Evolutionary conservation across 352 stramenopile species (phyloP), one percentile per base, ranked within the genome.

Genomic region (Phytophthora pisi): DNA sequence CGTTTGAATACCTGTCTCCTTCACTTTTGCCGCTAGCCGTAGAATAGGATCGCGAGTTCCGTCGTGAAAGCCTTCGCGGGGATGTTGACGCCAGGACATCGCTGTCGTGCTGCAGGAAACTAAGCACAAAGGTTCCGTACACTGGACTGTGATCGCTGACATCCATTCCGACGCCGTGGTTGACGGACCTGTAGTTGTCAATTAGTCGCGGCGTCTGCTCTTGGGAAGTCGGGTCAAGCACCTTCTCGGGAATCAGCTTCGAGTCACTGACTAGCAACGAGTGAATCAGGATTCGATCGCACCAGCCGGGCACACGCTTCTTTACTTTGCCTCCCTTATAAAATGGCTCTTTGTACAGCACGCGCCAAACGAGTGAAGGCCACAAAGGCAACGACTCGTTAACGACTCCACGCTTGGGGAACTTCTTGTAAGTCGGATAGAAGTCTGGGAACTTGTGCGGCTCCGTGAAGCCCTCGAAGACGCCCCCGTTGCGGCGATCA

Each of bases 351-450:
- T 96, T 96, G 75, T 95, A 95, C 8, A 92, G 65, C 50, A 91
- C 79, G 7, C 84, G 80, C 56, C 93, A 97, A 15, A 94, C 84
- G 2, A 89, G 74, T 7, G 84, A 81, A 15, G 84, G 77, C 90
- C 90, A 97, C 24, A 82, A 74, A 4, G 84, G 70, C 40, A 82
- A 61, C 40, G 56, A 64, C 52, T 91, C 84, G 72, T 93, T 88
- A 56, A 93, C 78, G 16, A 72, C 51, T 2, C 83, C 78, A 11
- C 87, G 86, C 56, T 90, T 88, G 3, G 88, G 84, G 16, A 94
- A 89, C 51, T 96, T 96, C 55, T 96, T 96, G 77, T 97, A 97
- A 13, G 90, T 97, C 16, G 90, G 90, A 43, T 94, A 96, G 58
- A 97, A 97, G 50, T 96, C 83, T 2, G 82, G 82, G 45, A 93